Conservation (phyloP, 176 grass and related monocot genomes). For the Thalia dealbata region DNA sequence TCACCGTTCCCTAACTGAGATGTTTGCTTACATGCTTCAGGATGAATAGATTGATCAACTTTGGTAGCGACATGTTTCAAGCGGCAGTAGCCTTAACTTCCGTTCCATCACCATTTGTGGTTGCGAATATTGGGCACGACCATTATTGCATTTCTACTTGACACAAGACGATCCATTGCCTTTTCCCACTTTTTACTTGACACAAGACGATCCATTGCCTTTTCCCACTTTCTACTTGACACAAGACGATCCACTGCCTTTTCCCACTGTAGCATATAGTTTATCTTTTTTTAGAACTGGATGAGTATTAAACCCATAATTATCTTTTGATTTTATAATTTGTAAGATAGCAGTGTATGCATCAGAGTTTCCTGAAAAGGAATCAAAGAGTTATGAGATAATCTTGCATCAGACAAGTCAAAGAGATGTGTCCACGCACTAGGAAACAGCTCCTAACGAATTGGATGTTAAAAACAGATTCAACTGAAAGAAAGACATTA, state of each 20-base stretch:
- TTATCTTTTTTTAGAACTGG: no score
- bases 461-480: background rate
- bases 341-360: slow-evolving; percentile 16
- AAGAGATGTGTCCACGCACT: background rate
- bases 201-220: slow-evolving; percentile 3
- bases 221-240: no score
- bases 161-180: slow-evolving; percentile 5
- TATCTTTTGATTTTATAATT: slow-evolving; percentile 44
- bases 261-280: slow-evolving; percentile 9
- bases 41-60: no score
- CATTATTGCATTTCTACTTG: no score
- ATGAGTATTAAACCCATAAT: no score
- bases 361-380: slow-evolving; percentile 33
- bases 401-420: background rate
- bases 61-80: no score
- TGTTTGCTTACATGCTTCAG: no score
- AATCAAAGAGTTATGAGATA: background rate
- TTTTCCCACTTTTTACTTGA: no score
- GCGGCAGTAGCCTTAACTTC: no score
- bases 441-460: slow-evolving; percentile 1
- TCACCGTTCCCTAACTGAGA: no score
- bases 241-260: slow-evolving; percentile 3
- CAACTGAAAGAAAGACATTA: background rate
- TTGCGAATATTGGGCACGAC: no score
- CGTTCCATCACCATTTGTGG: no score